Base-by-base conservation (phyloP, 75 land plant species). In the Azolla pinnata region DNA sequence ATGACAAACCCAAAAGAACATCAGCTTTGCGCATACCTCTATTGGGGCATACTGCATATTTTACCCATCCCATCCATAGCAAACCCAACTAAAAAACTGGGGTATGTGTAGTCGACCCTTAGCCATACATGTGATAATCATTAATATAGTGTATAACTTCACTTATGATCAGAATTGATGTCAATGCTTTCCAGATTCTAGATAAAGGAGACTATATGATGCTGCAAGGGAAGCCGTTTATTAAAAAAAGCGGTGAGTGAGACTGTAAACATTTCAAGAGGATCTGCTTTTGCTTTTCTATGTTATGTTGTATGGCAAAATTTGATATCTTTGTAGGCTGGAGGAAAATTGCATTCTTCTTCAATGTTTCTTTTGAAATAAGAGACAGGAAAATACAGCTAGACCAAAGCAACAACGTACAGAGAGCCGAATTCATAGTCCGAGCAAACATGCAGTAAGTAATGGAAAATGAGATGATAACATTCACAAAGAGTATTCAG, bases 401-500 rank as follows among this genome's bases (percentile, higher is more conserved):
- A 73, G 97, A 90, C 68, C 83, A 81, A 25, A 83, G 73, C 31
- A 57, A 71, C 19, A 83, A 86, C 68, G 97, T 90, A 31, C 68
- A 50, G 58, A 84, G 97, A 23, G 97, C 91, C 56, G 97, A 90
- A 70, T 90, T 90, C 71, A 66, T 90, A 5, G 85, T 81, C 53
- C 81, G 97, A 38, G 91, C 97, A 31, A 64, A 57, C 54, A 90
- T 90, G 97, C 85, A 74, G 91, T 90, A 83, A 48, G 91, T 78
- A 52, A 38, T 44, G 21, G 21, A 19, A 20, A 32, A 61, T 18
- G 25, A 0, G 4, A 29, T 4, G n/a, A 23, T 17, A 7, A 29
- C n/a, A 4, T 35, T n/a, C 4, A 61, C 31, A 4, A 8, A 33
- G 0, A 28, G 12, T 4, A 57, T 26, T 65, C 9, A 32, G 40